Evolutionary conservation across 2,329 filamentous ascomycete species (phyloP).

Genomic region (Fusarium sp.): DNA sequence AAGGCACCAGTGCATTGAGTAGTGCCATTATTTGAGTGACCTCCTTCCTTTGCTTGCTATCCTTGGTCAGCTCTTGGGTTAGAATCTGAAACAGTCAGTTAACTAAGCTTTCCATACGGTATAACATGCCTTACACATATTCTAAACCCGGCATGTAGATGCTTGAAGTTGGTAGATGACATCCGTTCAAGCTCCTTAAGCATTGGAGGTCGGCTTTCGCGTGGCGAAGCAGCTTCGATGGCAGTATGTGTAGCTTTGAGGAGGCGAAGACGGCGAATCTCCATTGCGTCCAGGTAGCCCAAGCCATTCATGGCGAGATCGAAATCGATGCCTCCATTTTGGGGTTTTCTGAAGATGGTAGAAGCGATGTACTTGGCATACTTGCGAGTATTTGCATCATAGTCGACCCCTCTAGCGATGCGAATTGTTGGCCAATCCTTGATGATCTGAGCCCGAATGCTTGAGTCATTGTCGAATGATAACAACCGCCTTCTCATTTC

Average conservation of each 20-base stretch:
- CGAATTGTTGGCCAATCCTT: constrained; percentile 38
- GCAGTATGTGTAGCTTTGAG: constrained; percentile 40
- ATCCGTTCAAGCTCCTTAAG: constrained; percentile 50
- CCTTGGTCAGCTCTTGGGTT: constrained; percentile 39
- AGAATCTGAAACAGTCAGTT: constrained; percentile 43
- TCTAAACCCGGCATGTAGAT: constrained; percentile 52
- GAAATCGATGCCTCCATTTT: constrained; percentile 48
- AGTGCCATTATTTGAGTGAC: constrained; percentile 49
- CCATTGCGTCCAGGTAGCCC: constrained; percentile 50
- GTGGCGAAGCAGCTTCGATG: constrained; percentile 19
- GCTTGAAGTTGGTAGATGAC: constrained; percentile 46
- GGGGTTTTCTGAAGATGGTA: constrained; percentile 45
- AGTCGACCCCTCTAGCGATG: constrained; percentile 27
- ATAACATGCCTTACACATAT: constrained; percentile 46
- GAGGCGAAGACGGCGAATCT: constrained; percentile 49
- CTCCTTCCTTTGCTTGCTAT: constrained; percentile 19
- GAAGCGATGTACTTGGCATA: constrained; percentile 42
- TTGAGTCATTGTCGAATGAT: constrained; percentile 48
- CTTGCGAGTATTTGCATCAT: constrained; percentile 47
- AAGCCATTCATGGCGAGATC: constrained; percentile 48
- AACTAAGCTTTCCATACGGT: not conserved
- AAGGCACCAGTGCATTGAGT: constrained; percentile 53
- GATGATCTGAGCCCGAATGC: constrained; percentile 35
- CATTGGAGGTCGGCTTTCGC: constrained; percentile 32
- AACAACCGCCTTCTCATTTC: constrained; percentile 48